A percentile compares a stretch with the other conserved stretches of the same genome.
These are phyloP conservation scores for Pyrenophora teres DNA, from an alignment of 2,329 filamentous ascomycete species.

Conservation along the genomic window DNA sequence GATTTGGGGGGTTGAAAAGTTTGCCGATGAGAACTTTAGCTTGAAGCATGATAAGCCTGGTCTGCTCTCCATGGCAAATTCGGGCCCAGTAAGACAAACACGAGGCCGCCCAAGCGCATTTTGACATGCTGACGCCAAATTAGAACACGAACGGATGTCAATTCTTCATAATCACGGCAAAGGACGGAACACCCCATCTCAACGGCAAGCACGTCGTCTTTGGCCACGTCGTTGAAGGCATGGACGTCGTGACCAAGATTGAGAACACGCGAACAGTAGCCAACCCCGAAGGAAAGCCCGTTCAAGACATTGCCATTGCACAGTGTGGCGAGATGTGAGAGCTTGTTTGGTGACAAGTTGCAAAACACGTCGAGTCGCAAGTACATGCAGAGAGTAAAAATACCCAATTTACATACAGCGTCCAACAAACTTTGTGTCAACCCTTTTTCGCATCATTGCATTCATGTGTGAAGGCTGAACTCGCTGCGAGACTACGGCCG, in stretches of 20 bases:
- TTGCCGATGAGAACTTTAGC: slow-evolving; percentile 88
- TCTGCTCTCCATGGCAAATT: slow-evolving; percentile 80
- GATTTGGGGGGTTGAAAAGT: slow-evolving; percentile 84
- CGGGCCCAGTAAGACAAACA: too few relatives aligned
- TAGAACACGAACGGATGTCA: slow-evolving; percentile 93
- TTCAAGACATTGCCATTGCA: slow-evolving; percentile 79
- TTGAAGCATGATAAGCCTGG: slow-evolving; percentile 79
- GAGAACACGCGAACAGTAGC: slow-evolving; percentile 75
- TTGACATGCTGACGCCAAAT: slow-evolving; percentile 51
- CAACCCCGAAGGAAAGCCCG: slow-evolving; percentile 76
- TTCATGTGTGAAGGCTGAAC: background rate
- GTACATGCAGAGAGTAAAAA: background rate
- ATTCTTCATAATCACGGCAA: slow-evolving; percentile 93
- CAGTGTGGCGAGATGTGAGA: slow-evolving; percentile 91
- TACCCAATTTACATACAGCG: too few relatives aligned
- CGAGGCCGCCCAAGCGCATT: too few relatives aligned
- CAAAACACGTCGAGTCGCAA: too few relatives aligned
- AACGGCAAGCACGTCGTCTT: slow-evolving; percentile 96
- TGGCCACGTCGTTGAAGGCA: slow-evolving; percentile 83
- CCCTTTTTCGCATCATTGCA: too few relatives aligned
- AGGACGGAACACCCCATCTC: slow-evolving; percentile 74
- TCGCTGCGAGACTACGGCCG: too few relatives aligned
- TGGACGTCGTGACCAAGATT: slow-evolving; percentile 91
- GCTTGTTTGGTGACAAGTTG: too few relatives aligned
- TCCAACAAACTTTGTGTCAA: background rate